Conservation (phyloP, 106 monocot genomes). For the Phalaenopsis equestris region DNA sequence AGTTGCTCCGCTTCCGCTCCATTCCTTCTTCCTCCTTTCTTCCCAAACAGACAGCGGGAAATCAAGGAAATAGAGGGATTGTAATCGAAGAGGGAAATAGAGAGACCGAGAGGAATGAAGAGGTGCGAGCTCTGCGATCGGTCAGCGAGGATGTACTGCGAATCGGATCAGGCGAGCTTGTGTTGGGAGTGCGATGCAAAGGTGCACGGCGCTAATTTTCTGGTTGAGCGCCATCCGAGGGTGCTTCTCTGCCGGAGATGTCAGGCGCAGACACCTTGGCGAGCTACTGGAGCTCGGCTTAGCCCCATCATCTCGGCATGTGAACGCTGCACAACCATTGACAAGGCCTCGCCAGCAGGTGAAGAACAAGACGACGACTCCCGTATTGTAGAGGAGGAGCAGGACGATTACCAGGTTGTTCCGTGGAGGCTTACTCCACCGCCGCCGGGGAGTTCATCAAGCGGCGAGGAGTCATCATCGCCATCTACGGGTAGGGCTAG, state of each 20-base stretch:
- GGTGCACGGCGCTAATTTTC: constrained; percentile 78
- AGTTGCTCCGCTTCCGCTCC: background rate
- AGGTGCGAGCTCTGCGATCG: constrained; percentile 46
- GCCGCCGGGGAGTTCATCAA: constrained; percentile 6
- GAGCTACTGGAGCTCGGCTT: constrained; percentile 48
- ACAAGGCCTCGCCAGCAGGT: background rate
- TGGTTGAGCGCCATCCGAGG: constrained; percentile 63
- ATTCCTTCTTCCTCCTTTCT: background rate
- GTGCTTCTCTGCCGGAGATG: constrained; percentile 57
- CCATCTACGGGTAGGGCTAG: background rate
- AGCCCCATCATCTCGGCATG: constrained; percentile 53
- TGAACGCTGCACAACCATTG: constrained; percentile 20
- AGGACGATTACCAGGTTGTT: constrained; percentile 39
- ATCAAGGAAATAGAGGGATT: background rate
- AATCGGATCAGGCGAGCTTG: constrained; percentile 63
- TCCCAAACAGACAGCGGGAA: too few species aligned
- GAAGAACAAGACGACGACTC: background rate
- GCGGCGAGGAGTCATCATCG: constrained; percentile 8
- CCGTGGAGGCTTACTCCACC: constrained; percentile 21
- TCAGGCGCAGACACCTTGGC: constrained; percentile 42
- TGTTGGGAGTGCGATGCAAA: constrained; percentile 76
- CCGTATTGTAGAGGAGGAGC: background rate
- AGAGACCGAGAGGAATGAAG: constrained; percentile 27
- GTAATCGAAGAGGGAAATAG: background rate
- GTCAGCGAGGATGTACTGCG: constrained; percentile 54